Percentiles rank a stretch among this genome's conserved stretches.
Evolutionary conservation across 2,329 filamentous ascomycete species (phyloP).

Genomic region (Cercospora canescens): DNA sequence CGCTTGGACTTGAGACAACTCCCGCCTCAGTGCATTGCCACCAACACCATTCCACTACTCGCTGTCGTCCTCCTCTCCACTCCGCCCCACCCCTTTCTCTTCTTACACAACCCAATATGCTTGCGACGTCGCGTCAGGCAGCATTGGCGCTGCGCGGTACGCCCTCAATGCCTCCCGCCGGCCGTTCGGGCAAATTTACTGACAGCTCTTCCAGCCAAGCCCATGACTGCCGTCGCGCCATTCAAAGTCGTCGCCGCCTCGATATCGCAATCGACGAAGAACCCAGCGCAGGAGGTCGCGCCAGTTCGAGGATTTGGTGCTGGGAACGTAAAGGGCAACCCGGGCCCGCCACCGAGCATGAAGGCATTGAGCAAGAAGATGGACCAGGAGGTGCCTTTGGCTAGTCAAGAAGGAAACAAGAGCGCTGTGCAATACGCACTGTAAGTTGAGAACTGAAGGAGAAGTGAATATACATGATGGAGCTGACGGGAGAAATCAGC

Average conservation of each 20-base stretch:
- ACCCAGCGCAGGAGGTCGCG: slow-evolving; percentile 57
- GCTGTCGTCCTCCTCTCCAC: neutral
- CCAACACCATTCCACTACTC: neutral
- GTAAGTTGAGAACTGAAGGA: slow-evolving; percentile 53
- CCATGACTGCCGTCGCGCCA: slow-evolving; percentile 62
- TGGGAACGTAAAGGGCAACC: slow-evolving; percentile 55
- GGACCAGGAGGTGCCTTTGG: slow-evolving; percentile 68
- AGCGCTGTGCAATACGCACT: slow-evolving; percentile 81
- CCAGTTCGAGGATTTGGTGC: slow-evolving; percentile 21
- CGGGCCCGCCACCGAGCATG: slow-evolving; percentile 53
- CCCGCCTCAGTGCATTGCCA: no score
- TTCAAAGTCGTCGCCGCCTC: slow-evolving; percentile 63
- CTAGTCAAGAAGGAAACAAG: slow-evolving; percentile 78
- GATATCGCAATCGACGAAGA: slow-evolving; percentile 66
- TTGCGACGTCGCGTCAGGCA: slow-evolving; percentile 38
- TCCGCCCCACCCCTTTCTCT: neutral
- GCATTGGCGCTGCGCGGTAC: slow-evolving; percentile 58
- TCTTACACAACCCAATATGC: slow-evolving; percentile 5
- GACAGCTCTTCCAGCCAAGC: slow-evolving; percentile 57
- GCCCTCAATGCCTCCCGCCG: slow-evolving; percentile 26
- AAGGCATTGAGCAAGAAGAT: slow-evolving; percentile 52
- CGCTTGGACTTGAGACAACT: slow-evolving; percentile 4
- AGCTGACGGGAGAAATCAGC: slow-evolving; percentile 45
- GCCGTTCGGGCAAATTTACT: slow-evolving; percentile 22
- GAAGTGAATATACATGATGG: neutral